These are phyloP conservation scores for Eutrema salsugineum DNA, from an alignment of 441 rosid species.

Conservation along the genomic window DNA sequence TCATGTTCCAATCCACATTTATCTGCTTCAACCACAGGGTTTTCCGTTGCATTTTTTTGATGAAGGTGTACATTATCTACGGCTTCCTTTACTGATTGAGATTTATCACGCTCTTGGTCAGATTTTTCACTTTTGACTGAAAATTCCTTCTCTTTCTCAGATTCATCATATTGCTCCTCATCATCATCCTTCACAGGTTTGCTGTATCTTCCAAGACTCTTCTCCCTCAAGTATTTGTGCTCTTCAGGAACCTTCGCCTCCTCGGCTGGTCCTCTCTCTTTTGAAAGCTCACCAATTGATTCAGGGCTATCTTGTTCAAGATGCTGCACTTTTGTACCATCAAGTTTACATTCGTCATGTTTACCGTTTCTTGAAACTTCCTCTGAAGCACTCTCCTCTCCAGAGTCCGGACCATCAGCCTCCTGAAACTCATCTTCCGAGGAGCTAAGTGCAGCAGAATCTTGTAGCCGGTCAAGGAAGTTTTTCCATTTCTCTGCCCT, in stretches of 20 bases:
- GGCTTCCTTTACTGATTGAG: conserved; percentile 11
- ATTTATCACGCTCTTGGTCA: conserved; percentile 1
- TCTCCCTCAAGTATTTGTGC: conserved; percentile 14
- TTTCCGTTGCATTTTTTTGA: conserved; percentile 27
- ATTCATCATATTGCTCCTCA: conserved; percentile 14
- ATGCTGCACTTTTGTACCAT: background rate
- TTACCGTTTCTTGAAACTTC: conserved; percentile 35
- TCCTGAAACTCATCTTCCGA: conserved; percentile 36
- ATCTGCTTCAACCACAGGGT: conserved; percentile 30
- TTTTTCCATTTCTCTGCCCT: conserved; percentile 50
- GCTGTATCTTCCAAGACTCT: conserved; percentile 20
- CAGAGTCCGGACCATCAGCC: conserved; percentile 31
- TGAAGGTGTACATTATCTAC: conserved; percentile 17
- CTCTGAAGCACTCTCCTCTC: conserved; percentile 31
- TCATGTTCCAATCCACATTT: conserved; percentile 33
- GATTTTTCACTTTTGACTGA: conserved; percentile 7
- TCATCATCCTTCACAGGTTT: conserved; percentile 29
- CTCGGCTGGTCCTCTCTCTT: conserved; percentile 15
- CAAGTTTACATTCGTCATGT: conserved; percentile 29
- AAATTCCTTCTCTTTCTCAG: conserved; percentile 23
- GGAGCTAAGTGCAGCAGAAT: conserved; percentile 16
- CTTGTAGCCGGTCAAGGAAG: conserved; percentile 47
- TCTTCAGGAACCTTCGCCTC: conserved; percentile 11
- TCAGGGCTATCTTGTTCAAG: background rate
- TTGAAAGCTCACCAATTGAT: conserved; percentile 1